These are phyloP conservation scores for Cyclotella distinguenda DNA, from an alignment of 108 stramenopile genomes.

Conservation along the genomic window DNA sequence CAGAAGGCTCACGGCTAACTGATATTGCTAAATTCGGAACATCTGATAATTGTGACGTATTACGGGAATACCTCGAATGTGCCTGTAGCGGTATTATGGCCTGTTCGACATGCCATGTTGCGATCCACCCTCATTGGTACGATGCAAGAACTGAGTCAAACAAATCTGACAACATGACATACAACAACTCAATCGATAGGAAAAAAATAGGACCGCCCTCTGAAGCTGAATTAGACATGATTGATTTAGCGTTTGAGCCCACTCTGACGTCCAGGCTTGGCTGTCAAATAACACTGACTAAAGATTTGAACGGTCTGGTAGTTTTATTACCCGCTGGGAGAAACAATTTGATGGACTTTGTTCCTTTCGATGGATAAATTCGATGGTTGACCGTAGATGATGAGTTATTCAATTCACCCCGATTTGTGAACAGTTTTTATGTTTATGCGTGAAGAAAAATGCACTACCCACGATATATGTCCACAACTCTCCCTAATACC, in stretches of 20 bases:
- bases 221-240: conserved; percentile 72
- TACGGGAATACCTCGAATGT: conserved; percentile 74
- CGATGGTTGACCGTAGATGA: too few relatives aligned
- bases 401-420: too few relatives aligned
- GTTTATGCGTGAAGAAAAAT: too few relatives aligned
- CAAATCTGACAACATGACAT: neutral
- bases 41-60: conserved; percentile 36
- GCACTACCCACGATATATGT: too few relatives aligned
- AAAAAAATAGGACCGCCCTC: conserved; percentile 45
- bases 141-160: conserved; percentile 9
- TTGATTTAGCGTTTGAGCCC: conserved; percentile 68
- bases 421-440: too few relatives aligned
- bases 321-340: conserved; percentile 54
- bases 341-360: conserved; percentile 70
- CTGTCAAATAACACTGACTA: conserved; percentile 60
- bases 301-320: conserved; percentile 57
- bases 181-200: neutral
- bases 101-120: conserved; percentile 79
- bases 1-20: conserved; percentile 44
- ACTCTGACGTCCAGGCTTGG: conserved; percentile 60
- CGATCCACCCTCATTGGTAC: conserved; percentile 62
- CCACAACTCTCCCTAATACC: too few relatives aligned
- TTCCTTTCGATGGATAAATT: conserved; percentile 52
- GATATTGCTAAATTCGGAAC: conserved; percentile 61
- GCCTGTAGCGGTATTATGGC: conserved; percentile 76